Conservation (phyloP, 1,284 basidiomycete genomes). For the Marasmius fiardii region DNA sequence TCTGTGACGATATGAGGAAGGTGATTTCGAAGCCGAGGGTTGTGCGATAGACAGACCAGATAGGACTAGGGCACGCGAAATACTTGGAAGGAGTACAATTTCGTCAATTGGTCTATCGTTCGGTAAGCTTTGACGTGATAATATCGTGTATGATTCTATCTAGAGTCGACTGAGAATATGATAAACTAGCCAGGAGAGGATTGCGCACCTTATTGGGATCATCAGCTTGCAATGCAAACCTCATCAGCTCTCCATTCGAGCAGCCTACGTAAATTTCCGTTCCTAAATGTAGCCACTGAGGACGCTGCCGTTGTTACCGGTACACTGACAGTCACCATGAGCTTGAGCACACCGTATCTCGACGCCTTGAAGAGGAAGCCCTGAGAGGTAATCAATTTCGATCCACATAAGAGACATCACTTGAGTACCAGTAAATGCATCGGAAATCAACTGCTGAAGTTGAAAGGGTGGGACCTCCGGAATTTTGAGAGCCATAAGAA, state of each 20-base stretch:
- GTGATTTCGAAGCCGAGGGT: too few relatives aligned
- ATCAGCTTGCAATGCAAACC: conserved; percentile 60
- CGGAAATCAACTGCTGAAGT: conserved; percentile 47
- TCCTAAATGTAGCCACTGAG: conserved; percentile 32
- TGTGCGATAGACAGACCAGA: conserved; percentile 47
- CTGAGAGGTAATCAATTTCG: conserved; percentile 1
- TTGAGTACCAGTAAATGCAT: conserved; percentile 32
- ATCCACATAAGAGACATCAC: conserved; percentile 4
- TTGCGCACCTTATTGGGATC: conserved; percentile 46
- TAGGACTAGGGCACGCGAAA: conserved; percentile 67
- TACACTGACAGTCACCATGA: conserved; percentile 31
- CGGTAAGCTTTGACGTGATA: conserved; percentile 65
- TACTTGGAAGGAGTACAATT: conserved; percentile 74
- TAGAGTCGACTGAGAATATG: conserved; percentile 22
- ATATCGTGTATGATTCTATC: conserved; percentile 61
- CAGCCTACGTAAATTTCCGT: conserved; percentile 75
- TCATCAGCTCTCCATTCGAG: conserved; percentile 67
- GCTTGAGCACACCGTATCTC: conserved; percentile 44
- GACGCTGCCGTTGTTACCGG: conserved; percentile 22
- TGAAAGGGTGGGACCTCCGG: conserved; percentile 57
- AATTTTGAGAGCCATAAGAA: background rate
- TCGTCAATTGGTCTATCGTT: conserved; percentile 68
- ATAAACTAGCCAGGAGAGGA: background rate
- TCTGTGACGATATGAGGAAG: conserved; percentile 40
- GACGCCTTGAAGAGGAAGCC: conserved; percentile 15